Evolutionary conservation across 257 asterid species (phyloP), one percentile per base, ranked within the genome.

Genomic region (Schizonepeta tenuifolia): DNA sequence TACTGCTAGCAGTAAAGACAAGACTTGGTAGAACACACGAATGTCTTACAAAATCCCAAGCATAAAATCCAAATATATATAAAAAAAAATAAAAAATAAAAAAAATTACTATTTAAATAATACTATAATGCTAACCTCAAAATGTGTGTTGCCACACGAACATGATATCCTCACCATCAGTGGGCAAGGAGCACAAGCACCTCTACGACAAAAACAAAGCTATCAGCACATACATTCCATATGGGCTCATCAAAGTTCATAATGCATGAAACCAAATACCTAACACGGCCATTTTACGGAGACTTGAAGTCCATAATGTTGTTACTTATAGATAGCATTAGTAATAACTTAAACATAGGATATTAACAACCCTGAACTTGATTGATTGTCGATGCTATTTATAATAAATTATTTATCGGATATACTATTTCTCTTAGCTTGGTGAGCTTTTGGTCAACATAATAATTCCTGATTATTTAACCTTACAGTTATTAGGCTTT

Each of bases 181-280:
- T 1, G 96, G 98, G 75, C 98, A 93, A 74, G 98, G 98, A 77
- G 95, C 93, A 80, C 98, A 91, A 40, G 86, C 84, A 74, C 98
- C 98, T 86, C 98, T 93, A 76, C 84, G 82, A 69, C 65, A 71
- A 81, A 68, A 79, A 82, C 15, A 83, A 71, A 75, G 33, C 43
- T 73, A 77, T 54, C 73, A 84, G 78, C 70, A 70, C 36, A 75
- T 22, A 63, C 31, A n/a, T n/a, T n/a, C n/a, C n/a, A n/a, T n/a
- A n/a, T n/a, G n/a, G n/a, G n/a, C n/a, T n/a, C n/a, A n/a, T n/a
- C n/a, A n/a, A n/a, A n/a, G n/a, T n/a, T n/a, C n/a, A n/a, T n/a
- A n/a, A n/a, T n/a, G n/a, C n/a, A 71, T 9, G 63, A 31, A 38
- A 65, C 49, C 28, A 17, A 61, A 68, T 57, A 62, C 51, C n/a